A percentile compares a stretch with the other conserved stretches of the same genome.
Evolutionary conservation across 306 rosid species (phyloP).

Genomic region (Gleditsia sinensis): DNA sequence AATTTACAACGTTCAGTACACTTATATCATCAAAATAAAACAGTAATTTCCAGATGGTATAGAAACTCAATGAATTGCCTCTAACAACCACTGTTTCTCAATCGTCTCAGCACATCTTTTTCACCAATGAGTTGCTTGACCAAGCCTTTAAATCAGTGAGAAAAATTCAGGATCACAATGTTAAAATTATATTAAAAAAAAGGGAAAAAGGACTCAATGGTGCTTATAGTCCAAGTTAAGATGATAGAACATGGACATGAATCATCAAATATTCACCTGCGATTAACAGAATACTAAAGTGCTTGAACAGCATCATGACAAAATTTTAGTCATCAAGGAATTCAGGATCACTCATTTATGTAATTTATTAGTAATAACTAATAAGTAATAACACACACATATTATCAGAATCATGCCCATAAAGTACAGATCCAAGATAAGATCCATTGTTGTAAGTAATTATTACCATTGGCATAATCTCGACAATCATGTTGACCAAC

Average conservation of each 20-base stretch:
- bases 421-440: background rate
- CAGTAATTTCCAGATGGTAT: background rate
- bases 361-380: background rate
- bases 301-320: background rate
- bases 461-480: slow-evolving; percentile 76
- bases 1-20: background rate
- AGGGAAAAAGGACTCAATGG: background rate
- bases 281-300: background rate
- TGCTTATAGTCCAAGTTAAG: background rate
- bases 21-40: background rate
- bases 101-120: slow-evolving; percentile 61
- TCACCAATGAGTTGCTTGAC: slow-evolving; percentile 71
- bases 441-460: background rate
- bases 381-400: background rate
- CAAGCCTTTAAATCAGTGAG: slow-evolving; percentile 56
- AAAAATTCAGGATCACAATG: slow-evolving; percentile 20
- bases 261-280: background rate
- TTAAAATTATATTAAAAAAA: too few relatives aligned
- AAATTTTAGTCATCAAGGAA: background rate
- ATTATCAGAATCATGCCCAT: background rate
- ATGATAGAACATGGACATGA: background rate
- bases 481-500: slow-evolving; percentile 84
- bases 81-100: slow-evolving; percentile 46
- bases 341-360: slow-evolving; percentile 15
- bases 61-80: slow-evolving; percentile 23